Conservation (phyloP, 306 rosid genomes). For the Alnus rubra region DNA sequence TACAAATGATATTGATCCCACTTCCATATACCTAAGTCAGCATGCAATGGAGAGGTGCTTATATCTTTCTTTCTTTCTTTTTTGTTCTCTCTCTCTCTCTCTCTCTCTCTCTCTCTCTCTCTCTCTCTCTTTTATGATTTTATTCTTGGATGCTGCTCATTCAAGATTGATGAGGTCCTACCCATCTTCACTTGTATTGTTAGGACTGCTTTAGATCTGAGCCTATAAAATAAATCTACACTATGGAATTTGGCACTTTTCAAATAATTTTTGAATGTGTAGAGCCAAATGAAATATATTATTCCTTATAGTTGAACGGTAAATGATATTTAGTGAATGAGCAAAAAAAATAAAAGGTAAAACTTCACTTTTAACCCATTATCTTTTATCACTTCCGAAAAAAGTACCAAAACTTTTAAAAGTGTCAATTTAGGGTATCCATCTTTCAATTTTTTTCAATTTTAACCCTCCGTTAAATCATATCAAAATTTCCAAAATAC, state of each 20-base stretch:
- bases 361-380: no score
- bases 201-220: not conserved
- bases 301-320: not conserved
- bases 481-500: no score
- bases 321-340: not conserved
- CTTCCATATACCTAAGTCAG: constrained; percentile 73
- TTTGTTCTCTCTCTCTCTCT: not conserved
- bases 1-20: constrained; percentile 83
- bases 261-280: not conserved
- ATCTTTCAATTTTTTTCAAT: no score
- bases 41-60: constrained; percentile 88
- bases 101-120: not conserved
- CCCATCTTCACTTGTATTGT: not conserved
- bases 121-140: not conserved
- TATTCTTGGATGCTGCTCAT: not conserved
- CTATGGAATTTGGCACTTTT: not conserved
- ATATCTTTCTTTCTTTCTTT: constrained; percentile 6
- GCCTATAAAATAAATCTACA: not conserved
- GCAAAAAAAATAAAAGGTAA: not conserved
- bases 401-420: no score
- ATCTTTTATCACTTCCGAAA: no score
- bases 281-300: not conserved
- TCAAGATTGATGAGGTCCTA: not conserved
- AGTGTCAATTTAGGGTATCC: no score
- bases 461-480: no score